Base-by-base conservation (phyloP, 1,139 yeast genomes). In the Saccharomyces hybrid region DNA sequence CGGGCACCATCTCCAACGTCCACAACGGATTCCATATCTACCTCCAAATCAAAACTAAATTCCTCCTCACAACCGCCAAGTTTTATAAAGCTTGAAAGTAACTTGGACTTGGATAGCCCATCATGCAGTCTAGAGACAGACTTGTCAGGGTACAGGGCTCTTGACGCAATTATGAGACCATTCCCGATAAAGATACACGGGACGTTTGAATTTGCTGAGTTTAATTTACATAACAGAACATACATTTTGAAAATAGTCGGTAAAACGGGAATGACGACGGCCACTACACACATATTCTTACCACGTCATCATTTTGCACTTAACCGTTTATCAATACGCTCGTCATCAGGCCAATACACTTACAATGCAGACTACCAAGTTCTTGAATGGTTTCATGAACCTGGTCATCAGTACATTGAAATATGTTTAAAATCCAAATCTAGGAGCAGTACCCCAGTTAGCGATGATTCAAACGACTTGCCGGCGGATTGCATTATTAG, bases 101-200 rank as follows among this genome's bases (percentile, higher is more conserved):
- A 38, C 2, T 16, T 38, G 23, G 42, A 38, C 20, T 16, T 38
- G 25, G 42, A 38, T 38, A 38, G 42, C 13, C 23, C 42, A 38
- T 38, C 42, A 9, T 38, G 42, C 25, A 38, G 11, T 38, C 8
- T 38, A 38, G 13, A 38, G 42, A 38, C 13, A 14, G 42, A 38
- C 25, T 38, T 38, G 23, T 38, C 42, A 8, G 95, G 95, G 0
- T 78, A 83, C 0, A 73, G 96, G 52, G 95, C 91, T 0, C 76
- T 79, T 2, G 78, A 78, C 54, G 88, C 96, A 0, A 78, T 85
- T 2, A 73, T 87, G 25, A 75, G 96, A 51, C 96, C 96, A 1
- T 87, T 77, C 61, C 82, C 87, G 1, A 68, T 81, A 3, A 80
- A 84, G 2, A 76, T 84, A 0, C 73, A 73, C 49, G 96, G 96